Percentiles rank a stretch among this genome's conserved stretches.
Evolutionary conservation across 164 flowering plant genomes (phyloP).

Genomic region (Cinnamomum micranthum): DNA sequence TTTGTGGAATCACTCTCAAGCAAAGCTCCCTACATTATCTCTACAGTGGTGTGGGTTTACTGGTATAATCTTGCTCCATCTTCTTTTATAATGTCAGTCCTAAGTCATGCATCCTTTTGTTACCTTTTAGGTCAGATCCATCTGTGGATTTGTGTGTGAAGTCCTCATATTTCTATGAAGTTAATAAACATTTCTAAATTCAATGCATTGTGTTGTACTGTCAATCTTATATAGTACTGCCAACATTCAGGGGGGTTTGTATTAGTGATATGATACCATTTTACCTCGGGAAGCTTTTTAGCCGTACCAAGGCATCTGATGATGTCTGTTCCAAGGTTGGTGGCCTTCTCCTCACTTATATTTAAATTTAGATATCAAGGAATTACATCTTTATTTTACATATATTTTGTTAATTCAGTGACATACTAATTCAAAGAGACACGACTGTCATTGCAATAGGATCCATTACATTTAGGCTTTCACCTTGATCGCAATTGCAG

Average conservation of each 20-base stretch:
- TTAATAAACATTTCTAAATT: background rate
- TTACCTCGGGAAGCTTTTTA: slow-evolving; percentile 76
- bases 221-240: slow-evolving; percentile 13
- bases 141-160: no score
- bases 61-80: slow-evolving; percentile 42
- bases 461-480: background rate
- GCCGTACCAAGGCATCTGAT: slow-evolving; percentile 57
- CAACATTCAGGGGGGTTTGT: slow-evolving; percentile 69
- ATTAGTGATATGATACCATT: slow-evolving; percentile 85
- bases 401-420: no score
- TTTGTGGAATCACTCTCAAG: slow-evolving; percentile 64
- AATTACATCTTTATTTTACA: background rate
- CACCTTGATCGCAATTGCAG: slow-evolving; percentile 31
- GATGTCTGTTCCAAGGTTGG: slow-evolving; percentile 74
- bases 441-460: background rate
- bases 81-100: background rate
- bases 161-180: no score
- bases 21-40: slow-evolving; percentile 59
- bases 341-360: slow-evolving; percentile 9
- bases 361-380: background rate
- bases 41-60: slow-evolving; percentile 86
- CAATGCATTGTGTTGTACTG: background rate
- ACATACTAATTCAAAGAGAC: background rate
- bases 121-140: no score
- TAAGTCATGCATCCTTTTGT: no score